Percentiles rank a stretch among this genome's conserved stretches.
These are phyloP conservation scores for Ampelomyces quisqualis DNA, from an alignment of 2,329 filamentous ascomycete genomes.

Conservation along the genomic window DNA sequence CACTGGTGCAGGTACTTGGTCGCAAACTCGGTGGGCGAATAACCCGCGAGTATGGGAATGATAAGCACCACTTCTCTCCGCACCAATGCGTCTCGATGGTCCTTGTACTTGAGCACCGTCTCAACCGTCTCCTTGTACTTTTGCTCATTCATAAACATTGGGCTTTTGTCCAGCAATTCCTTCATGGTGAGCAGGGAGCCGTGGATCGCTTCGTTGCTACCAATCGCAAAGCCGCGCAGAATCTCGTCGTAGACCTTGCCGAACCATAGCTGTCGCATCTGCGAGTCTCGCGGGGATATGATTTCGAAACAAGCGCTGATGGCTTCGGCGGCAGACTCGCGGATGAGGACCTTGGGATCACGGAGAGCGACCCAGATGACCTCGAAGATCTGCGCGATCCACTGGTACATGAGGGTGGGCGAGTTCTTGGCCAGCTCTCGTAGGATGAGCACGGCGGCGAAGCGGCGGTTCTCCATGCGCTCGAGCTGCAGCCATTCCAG, in stretches of 20 bases:
- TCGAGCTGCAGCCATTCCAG: conserved; percentile 97
- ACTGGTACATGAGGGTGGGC: conserved; percentile 91
- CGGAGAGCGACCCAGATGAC: conserved; percentile 93
- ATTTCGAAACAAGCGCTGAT: conserved; percentile 96
- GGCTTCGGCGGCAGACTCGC: conserved; percentile 87
- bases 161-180: conserved; percentile 88
- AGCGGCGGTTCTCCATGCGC: conserved; percentile 86
- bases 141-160: conserved; percentile 98
- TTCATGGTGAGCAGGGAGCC: conserved; percentile 92
- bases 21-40: conserved; percentile 87
- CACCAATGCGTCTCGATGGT: conserved; percentile 85
- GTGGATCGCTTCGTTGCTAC: conserved; percentile 84
- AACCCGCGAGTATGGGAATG: conserved; percentile 89
- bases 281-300: conserved; percentile 86
- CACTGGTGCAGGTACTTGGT: conserved; percentile 87
- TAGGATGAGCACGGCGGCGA: conserved; percentile 87
- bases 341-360: conserved; percentile 86
- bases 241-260: conserved; percentile 86
- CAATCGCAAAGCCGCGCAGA: conserved; percentile 70
- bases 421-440: conserved; percentile 90
- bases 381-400: conserved; percentile 92
- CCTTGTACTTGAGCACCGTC: conserved; percentile 87
- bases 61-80: conserved; percentile 86
- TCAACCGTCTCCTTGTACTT: conserved; percentile 87
- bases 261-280: conserved; percentile 86